Base-by-base conservation (phyloP, 2,329 filamentous ascomycete genomes). In the Berkeleyomyces basicola region DNA sequence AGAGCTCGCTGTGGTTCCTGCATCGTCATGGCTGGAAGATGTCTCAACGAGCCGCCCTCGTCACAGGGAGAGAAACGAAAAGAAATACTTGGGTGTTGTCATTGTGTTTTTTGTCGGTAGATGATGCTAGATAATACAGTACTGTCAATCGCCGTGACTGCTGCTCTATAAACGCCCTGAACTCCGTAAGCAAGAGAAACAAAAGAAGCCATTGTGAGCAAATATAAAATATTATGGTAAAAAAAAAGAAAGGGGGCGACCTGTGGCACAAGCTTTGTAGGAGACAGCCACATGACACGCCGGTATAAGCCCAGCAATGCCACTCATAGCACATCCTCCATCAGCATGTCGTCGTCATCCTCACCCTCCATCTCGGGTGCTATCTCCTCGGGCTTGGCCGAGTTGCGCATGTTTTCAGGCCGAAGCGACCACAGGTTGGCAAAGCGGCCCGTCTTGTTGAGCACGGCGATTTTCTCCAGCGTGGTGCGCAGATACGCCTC, bases 401-500 rank as follows among this genome's bases (percentile, higher is more conserved):
- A 73, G 66, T 74, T 75, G 39, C 87, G 86, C 70, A 65, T 58
- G 46, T 67, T 66, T 57, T 90, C 86, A 2, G 82, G 78, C 71
- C 86, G 89, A 63, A 96, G 75, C 68, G 86, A 86, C 84, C 90
- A 97, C 67, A 86, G 85, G 71, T 90, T 92, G 60, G 88, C 86
- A 71, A 95, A 96, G 2, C 84, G 81, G 36, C 92, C 92, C 57
- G 84, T 86, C 72, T 90, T 88, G 71, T 95, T 85, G 65, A 96
- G 75, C 23, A 87, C 82, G 0, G 90, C 92, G 65, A 97, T 82
- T 70, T 90, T 84, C 66, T 91, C 87, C 67, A 99, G 75, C 0
- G 85, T 86, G 71, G 93, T 83, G 62, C 92, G 90, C 66, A 99
- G 82, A 72, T 91, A 97, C n/a, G 87, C 85, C 71, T 97, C 93